A percentile compares a stretch with the other conserved stretches of the same genome.
phyloP scores from a whole-genome alignment of 139 green algal genomes.

The Chlamydomonas schloesseri region DNA sequence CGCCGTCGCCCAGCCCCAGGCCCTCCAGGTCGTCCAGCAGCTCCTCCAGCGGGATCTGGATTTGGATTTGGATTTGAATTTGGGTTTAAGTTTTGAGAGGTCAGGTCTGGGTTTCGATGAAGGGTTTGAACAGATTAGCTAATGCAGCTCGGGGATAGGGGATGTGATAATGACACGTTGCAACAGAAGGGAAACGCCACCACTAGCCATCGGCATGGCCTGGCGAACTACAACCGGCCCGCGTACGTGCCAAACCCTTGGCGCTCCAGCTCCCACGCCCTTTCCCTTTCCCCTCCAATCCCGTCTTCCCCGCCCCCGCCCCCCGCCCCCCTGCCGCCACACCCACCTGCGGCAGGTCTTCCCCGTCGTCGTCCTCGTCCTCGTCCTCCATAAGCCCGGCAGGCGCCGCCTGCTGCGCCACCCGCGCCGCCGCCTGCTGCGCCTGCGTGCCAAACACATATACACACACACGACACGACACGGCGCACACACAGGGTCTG shows the following conservation, averaged over 20 bases:
- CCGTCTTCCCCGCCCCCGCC: not conserved
- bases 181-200: not conserved
- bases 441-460: too few relatives aligned
- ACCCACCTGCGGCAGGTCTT: constrained; percentile 62
- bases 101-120: too few relatives aligned
- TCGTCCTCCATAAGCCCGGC: constrained; percentile 31
- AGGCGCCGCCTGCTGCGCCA: not conserved
- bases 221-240: too few relatives aligned
- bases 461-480: too few relatives aligned
- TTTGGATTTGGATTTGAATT: not conserved
- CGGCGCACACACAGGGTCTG: too few relatives aligned
- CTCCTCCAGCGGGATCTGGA: constrained; percentile 93
- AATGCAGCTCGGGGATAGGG: too few relatives aligned
- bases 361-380: constrained; percentile 62
- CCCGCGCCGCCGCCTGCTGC: not conserved
- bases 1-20: constrained; percentile 66
- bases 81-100: not conserved
- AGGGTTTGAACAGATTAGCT: not conserved
- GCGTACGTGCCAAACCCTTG: too few relatives aligned
- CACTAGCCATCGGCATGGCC: too few relatives aligned
- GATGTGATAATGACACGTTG: too few relatives aligned
- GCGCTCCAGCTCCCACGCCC: too few relatives aligned
- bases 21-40: constrained; percentile 91
- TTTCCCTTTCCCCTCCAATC: not conserved
- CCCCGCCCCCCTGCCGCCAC: too few relatives aligned